These are phyloP conservation scores for Rostrohypoxylon terebratum DNA, from an alignment of 495 filamentous ascomycete genomes.

Conservation along the genomic window DNA sequence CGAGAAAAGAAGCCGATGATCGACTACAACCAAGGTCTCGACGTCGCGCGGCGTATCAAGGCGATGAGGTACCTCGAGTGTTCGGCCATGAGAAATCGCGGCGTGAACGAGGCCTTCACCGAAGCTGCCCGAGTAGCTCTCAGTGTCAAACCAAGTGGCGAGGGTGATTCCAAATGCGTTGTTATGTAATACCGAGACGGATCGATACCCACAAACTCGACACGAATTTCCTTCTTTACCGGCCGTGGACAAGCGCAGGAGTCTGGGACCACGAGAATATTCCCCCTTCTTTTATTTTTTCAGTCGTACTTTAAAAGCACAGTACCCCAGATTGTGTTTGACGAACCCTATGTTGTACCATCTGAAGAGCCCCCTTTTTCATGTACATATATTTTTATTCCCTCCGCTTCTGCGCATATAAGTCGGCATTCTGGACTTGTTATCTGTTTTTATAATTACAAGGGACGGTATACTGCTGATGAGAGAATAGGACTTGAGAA, in stretches of 20 bases:
- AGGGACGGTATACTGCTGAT: conserved; percentile 20
- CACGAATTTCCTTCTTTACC: conserved; percentile 44
- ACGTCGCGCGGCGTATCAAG: conserved; percentile 89
- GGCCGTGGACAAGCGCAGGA: conserved; percentile 40
- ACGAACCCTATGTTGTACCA: conserved; percentile 28
- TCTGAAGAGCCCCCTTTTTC: conserved; percentile 18
- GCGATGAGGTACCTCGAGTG: conserved; percentile 97
- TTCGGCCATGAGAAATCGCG: conserved; percentile 96
- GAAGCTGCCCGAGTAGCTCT: conserved; percentile 97
- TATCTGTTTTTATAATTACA: conserved; percentile 42
- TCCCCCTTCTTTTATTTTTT: conserved; percentile 28
- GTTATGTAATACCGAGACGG: conserved; percentile 61
- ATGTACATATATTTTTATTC: conserved; percentile 41
- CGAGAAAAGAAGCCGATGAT: conserved; percentile 79
- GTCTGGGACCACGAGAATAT: conserved; percentile 38
- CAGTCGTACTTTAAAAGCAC: conserved; percentile 1
- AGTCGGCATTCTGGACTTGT: conserved; percentile 27
- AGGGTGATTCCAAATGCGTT: conserved; percentile 68
- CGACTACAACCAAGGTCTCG: conserved; percentile 90
- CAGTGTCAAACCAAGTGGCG: conserved; percentile 90
- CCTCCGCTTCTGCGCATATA: conserved; percentile 34
- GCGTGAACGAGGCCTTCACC: conserved; percentile 98
- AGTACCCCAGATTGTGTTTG: conserved; percentile 18
- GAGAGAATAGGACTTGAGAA: conserved; percentile 18
- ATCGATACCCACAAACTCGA: conserved; percentile 16